phyloP scores from a whole-genome alignment of 2,329 filamentous ascomycete genomes.

The Aureobasidium sp. region DNA sequence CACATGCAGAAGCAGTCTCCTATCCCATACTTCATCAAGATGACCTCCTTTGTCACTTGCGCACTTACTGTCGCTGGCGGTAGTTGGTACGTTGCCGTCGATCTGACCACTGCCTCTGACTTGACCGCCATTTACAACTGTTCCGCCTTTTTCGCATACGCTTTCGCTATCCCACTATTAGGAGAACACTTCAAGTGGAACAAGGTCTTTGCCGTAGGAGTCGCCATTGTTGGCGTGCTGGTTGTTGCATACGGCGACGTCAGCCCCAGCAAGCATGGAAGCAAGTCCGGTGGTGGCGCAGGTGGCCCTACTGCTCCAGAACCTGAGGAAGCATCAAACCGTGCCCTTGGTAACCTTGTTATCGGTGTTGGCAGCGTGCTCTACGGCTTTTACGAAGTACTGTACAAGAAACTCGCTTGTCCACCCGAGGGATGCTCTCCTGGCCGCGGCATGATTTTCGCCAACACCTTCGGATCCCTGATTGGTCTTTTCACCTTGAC shows the following conservation, averaged over 20 bases:
- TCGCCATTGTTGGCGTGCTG: conserved; percentile 84
- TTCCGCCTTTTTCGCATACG: conserved; percentile 97
- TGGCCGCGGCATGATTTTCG: conserved; percentile 89
- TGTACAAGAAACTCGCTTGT: conserved; percentile 91
- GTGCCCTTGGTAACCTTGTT: conserved; percentile 79
- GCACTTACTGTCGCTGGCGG: conserved; percentile 84
- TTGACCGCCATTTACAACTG: conserved; percentile 99
- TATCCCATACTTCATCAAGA: conserved; percentile 67
- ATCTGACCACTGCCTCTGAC: conserved; percentile 86
- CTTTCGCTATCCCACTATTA: conserved; percentile 85
- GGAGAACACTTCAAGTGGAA: conserved; percentile 75
- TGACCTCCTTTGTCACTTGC: conserved; percentile 74
- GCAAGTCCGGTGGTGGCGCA: conserved; percentile 48
- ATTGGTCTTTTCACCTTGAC: conserved; percentile 80
- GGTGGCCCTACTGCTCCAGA: conserved; percentile 39
- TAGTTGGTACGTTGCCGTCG: conserved; percentile 93
- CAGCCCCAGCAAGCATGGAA: conserved; percentile 42
- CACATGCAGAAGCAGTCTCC: conserved; percentile 44
- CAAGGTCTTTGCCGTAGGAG: conserved; percentile 77
- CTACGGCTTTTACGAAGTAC: conserved; percentile 93
- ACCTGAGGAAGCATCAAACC: conserved; percentile 53
- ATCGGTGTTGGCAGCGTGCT: conserved; percentile 87
- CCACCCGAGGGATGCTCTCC: conserved; percentile 82
- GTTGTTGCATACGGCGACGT: conserved; percentile 91
- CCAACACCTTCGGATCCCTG: conserved; percentile 81